phyloP scores from a whole-genome alignment of 1,284 basidiomycete genomes.

The Ustilago tritici region DNA sequence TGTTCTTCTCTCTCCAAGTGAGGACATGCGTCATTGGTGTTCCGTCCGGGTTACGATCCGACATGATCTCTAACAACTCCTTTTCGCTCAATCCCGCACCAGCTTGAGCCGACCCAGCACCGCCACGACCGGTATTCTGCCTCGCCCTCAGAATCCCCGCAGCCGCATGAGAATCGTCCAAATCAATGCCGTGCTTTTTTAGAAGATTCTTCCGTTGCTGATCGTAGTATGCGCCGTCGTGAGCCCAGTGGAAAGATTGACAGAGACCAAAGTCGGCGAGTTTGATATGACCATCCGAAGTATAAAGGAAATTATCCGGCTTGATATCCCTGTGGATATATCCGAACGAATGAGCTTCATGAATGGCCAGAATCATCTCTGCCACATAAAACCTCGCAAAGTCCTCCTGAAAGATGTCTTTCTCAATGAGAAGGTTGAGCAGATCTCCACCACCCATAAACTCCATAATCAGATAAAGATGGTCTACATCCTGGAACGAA shows the following conservation, averaged over 20 bases:
- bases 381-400: constrained; percentile 95
- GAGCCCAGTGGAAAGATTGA: constrained; percentile 67
- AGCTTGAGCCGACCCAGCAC: constrained; percentile 25
- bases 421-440: constrained; percentile 91
- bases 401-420: constrained; percentile 91
- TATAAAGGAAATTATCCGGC: constrained; percentile 95
- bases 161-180: constrained; percentile 79
- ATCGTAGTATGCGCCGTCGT: constrained; percentile 79
- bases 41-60: constrained; percentile 63
- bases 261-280: constrained; percentile 93
- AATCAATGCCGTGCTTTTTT: constrained; percentile 92
- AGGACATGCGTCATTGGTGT: constrained; percentile 66
- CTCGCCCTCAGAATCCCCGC: constrained; percentile 37
- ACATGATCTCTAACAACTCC: constrained; percentile 62
- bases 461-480: constrained; percentile 85
- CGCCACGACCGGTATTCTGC: constrained; percentile 32
- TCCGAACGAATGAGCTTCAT: constrained; percentile 91
- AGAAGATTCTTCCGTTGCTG: constrained; percentile 89
- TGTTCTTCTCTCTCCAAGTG: constrained; percentile 94
- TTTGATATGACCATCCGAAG: constrained; percentile 90
- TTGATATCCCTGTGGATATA: constrained; percentile 99
- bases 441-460: constrained; percentile 97
- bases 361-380: constrained; percentile 97
- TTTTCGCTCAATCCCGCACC: constrained; percentile 48
- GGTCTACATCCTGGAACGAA: constrained; percentile 78